A percentile compares a stretch with the other conserved stretches of the same genome.
phyloP scores from a whole-genome alignment of 129 eudicot genomes.

The Pittosporum tobira region DNA sequence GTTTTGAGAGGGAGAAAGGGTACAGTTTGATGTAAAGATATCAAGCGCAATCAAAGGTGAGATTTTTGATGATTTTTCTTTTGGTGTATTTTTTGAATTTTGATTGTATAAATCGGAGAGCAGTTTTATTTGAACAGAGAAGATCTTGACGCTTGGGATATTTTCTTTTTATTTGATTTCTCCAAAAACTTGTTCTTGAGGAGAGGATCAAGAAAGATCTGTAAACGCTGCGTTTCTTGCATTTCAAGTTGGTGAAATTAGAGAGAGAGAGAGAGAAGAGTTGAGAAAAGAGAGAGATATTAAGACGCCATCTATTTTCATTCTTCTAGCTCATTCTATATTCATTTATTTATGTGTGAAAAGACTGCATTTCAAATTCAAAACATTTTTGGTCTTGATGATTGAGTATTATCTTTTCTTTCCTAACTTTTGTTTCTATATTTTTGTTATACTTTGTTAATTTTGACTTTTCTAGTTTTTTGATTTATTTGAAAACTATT shows the following conservation, averaged over 20 bases:
- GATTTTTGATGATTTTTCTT: slow-evolving; percentile 1
- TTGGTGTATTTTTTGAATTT: not conserved
- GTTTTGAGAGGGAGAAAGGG: slow-evolving; percentile 6
- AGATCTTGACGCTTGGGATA: slow-evolving; percentile 21
- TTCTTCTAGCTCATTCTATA: not conserved
- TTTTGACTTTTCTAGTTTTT: too few relatives aligned
- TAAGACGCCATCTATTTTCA: not conserved
- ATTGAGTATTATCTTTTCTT: too few relatives aligned
- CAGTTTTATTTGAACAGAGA: slow-evolving; percentile 7
- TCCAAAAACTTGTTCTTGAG: slow-evolving; percentile 1
- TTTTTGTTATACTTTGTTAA: too few relatives aligned
- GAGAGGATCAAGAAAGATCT: slow-evolving; percentile 29
- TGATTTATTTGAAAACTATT: too few relatives aligned
- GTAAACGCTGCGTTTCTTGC: slow-evolving; percentile 28
- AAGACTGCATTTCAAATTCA: too few relatives aligned
- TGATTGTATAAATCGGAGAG: not conserved
- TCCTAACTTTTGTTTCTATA: too few relatives aligned
- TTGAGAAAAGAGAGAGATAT: not conserved
- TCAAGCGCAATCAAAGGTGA: slow-evolving; percentile 22
- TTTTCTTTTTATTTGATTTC: not conserved
- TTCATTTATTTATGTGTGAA: not conserved
- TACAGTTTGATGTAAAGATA: slow-evolving; percentile 10
- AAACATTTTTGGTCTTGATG: too few relatives aligned
- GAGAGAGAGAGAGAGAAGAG: not conserved
- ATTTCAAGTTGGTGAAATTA: slow-evolving; percentile 29